phyloP scores from a whole-genome alignment of 208 protist species.

The Acanthamoeba healyi region DNA sequence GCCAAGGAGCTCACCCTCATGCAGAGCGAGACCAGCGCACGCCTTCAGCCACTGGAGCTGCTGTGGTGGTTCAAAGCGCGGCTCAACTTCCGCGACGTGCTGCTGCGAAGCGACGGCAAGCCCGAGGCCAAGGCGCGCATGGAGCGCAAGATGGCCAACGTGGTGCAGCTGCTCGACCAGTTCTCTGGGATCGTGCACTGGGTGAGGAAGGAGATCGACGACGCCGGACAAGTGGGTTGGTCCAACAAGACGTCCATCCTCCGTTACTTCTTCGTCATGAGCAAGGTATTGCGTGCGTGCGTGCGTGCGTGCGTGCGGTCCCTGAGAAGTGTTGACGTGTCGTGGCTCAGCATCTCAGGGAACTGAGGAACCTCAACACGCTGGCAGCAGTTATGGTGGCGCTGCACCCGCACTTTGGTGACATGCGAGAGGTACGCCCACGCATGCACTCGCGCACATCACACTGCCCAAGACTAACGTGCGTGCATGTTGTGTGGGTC shows the following conservation, averaged over 20 bases:
- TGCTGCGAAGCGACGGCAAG: neutral
- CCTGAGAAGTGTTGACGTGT: neutral
- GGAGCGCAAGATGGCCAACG: neutral
- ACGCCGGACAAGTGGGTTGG: neutral
- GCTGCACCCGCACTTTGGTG: neutral
- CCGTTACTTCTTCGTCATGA: neutral
- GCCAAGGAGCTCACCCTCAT: neutral
- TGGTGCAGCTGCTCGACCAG: neutral
- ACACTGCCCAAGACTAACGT: neutral
- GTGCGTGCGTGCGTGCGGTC: neutral
- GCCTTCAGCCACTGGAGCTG: neutral
- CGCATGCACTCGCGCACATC: neutral
- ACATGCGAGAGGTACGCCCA: neutral
- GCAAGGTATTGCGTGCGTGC: neutral
- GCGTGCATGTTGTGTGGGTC: too few species aligned
- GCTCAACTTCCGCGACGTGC: neutral
- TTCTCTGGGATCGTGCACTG: slow-evolving; percentile 1
- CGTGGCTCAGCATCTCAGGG: neutral
- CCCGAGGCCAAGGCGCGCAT: neutral
- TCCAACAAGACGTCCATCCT: neutral
- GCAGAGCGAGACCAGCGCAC: neutral
- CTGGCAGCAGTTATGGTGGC: neutral
- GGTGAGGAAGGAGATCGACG: neutral
- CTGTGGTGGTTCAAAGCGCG: neutral
- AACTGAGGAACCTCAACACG: neutral